Evolutionary conservation across 78 protist species (phyloP).

Genomic region (Dictyostelium discoideum): dicty_2.7 NC_007088.5:3879501-3880000

Average conservation of each 20-base stretch:
- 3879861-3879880: constrained; percentile 86
- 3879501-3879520: constrained; percentile 80
- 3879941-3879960: neutral
- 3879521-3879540: constrained; percentile 84
- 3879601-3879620: no score
- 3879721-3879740: constrained; percentile 83
- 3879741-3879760: constrained; percentile 88
- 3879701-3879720: constrained; percentile 90
- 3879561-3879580: constrained; percentile 88
- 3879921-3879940: neutral
- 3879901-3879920: neutral
- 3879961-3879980: neutral
- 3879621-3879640: neutral
- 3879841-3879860: constrained; percentile 87
- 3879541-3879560: constrained; percentile 81
- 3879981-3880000: neutral
- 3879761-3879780: constrained; percentile 82
- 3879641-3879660: neutral
- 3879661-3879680: neutral
- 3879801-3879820: constrained; percentile 84
- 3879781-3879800: constrained; percentile 66
- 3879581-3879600: constrained; percentile 64
- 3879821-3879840: constrained; percentile 94
- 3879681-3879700: constrained; percentile 62
- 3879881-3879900: constrained; percentile 9